Evolutionary conservation across 148 eudicot species (phyloP), one percentile per base, ranked within the genome.

Genomic region (Vaccinium macrocarpon): DNA sequence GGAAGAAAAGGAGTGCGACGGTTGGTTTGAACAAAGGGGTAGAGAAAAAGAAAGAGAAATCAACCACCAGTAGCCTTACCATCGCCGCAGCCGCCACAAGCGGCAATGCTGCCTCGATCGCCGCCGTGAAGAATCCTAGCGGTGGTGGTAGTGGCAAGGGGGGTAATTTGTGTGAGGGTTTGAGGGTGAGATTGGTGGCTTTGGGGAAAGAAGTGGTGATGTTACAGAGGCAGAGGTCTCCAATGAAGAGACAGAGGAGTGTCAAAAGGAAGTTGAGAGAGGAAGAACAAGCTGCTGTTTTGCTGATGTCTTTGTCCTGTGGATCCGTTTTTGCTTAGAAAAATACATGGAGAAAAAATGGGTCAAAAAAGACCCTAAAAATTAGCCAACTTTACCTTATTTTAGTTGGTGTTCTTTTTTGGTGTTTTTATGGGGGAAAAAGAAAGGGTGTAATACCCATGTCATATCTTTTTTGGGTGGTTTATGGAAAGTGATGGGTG

Each of bases 271-370:
- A 90, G 35, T 62, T 87, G 81, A 91, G 88, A 19, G 93, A 93
- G 32, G 92, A 89, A 15, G 94, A 92, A 75, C 82, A 86, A 83
- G 94, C 94, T 53, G 94, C 96, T 42, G 27, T 87, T 49, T 57
- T 91, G 61, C 82, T 92, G 38, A 92, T 91, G 94, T 85, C 91
- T 85, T 19, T 91, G 48, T 90, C 94, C 56, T 90, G 92, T 87
- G 89, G 90, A 53, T 91, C 88, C 76, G 88, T 89, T 74, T 88
- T 85, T 85, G 90, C 90, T 72, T 90, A 84, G 72, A 35, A 57
- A 10, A 32, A 2, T 4, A 8, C 27, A 6, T 23, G 2, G 7
- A 14, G 25, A 29, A 23, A 78, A 52, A 32, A 18, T 5, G 8
- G 23, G 42, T 14, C 81, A 53, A 79, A 53, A 2, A 49, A 55